These are phyloP conservation scores for Botrytis deweyae DNA, from an alignment of 2,329 filamentous ascomycete genomes.

Conservation along the genomic window DNA sequence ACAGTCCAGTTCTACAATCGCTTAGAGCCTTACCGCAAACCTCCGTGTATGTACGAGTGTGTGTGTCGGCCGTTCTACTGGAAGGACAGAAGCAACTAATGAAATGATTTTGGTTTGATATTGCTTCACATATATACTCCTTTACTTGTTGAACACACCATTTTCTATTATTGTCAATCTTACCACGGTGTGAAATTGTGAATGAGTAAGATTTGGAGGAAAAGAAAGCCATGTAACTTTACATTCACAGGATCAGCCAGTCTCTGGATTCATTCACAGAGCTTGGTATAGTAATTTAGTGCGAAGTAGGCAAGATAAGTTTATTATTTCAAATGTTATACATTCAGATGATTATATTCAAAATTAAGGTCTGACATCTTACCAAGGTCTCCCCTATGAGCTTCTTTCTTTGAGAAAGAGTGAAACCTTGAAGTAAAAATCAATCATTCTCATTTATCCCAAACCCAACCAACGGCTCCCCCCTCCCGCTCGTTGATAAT, in stretches of 20 bases:
- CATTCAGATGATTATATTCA: not conserved
- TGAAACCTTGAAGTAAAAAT: not conserved
- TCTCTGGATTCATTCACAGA: not conserved
- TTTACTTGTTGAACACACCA: not conserved
- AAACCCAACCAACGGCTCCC: not conserved
- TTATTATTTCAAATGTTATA: not conserved
- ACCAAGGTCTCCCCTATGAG: not conserved
- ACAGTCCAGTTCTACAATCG: constrained; percentile 1
- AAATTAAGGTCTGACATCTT: not conserved
- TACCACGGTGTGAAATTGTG: not conserved
- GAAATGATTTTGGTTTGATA: not conserved
- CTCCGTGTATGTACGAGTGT: not conserved
- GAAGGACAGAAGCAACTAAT: not conserved
- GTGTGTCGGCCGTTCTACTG: not conserved
- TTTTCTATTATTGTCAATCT: not conserved
- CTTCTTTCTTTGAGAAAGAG: not conserved
- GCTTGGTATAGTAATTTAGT: not conserved
- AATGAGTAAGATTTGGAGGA: not conserved
- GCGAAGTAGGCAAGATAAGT: not conserved
- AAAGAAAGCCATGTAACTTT: not conserved
- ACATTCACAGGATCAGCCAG: not conserved
- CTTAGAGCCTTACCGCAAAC: constrained; percentile 6
- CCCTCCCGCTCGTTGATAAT: not conserved
- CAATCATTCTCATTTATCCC: not conserved
- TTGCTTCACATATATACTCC: not conserved